Evolutionary conservation across 1,284 basidiomycete species (phyloP), one percentile per base, ranked within the genome.

Genomic region (Sanghuangporus baumii): DNA sequence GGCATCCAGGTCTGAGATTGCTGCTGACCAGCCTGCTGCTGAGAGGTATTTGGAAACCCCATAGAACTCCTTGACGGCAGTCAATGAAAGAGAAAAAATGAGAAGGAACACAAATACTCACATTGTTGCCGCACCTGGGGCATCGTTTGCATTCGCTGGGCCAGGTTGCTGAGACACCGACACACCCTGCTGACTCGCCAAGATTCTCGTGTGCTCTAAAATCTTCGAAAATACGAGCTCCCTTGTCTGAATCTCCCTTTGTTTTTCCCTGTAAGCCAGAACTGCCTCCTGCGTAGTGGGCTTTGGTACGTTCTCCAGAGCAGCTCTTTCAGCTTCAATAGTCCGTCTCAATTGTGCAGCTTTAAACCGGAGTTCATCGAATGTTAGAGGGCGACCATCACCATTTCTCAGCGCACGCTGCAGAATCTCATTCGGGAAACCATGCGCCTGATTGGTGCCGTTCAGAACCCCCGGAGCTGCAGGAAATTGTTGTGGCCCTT

Each of bases 21-120:
- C 46, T 59, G 59, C 51, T 61, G 59, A 9, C n/a, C n/a, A n/a
- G n/a, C n/a, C n/a, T 56, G 51, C 46, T 59, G 59, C 51, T 61
- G 59, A 9, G 59, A 37, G 7, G 20, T 18, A 36, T 61, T 55
- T 6, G 36, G 11, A n/a, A 62, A 57, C 41, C 57, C 46, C 56
- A 52, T 40, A 4, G 61, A 40, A 40, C 26, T 54, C 14, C 47
- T 51, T 16, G 6, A 52, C 16, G 46, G 31, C n/a, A 55, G 36
- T 51, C 36, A 58, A 16, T 48, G n/a, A 9, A 43, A 12, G 16
- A 46, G 43, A 46, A n/a, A 46, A 1, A 46, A 46, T 8, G 43
- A 7, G 6, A 18, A 46, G 20, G 20, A 16, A n/a, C 2, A n/a
- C 43, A 46, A 46, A 18, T 16, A 52, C 61, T 52, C 8, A 64